Percentiles rank a stretch among this genome's conserved stretches.
phyloP scores from a whole-genome alignment of 1,284 basidiomycete genomes.

The Phellopilus nigrolimitatus region DNA sequence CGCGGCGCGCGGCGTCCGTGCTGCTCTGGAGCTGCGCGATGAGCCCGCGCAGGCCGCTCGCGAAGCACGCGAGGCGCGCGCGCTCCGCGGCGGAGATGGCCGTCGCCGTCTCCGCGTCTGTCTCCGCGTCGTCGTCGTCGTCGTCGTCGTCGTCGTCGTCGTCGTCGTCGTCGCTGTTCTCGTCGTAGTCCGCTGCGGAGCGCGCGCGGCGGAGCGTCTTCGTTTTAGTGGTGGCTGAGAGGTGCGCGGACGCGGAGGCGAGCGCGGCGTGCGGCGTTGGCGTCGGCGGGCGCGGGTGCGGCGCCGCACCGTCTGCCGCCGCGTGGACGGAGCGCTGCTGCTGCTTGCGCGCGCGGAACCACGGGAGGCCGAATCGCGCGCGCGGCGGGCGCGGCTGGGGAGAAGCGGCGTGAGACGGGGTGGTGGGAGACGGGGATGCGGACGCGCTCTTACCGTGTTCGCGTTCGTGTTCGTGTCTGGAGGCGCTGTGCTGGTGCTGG shows the following conservation, averaged over 20 bases:
- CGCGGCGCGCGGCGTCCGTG: neutral
- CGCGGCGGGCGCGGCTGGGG: too few relatives aligned
- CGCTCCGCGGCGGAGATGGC: too few relatives aligned
- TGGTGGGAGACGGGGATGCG: too few relatives aligned
- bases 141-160: neutral
- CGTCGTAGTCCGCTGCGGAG: neutral
- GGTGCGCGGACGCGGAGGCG: neutral
- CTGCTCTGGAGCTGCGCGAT: slow-evolving; percentile 5
- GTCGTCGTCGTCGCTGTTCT: neutral
- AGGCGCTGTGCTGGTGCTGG: neutral
- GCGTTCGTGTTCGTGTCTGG: too few relatives aligned
- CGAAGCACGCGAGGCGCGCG: neutral
- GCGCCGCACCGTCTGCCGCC: neutral
- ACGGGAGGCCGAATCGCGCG: neutral
- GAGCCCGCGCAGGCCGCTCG: slow-evolving; percentile 3
- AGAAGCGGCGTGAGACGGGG: neutral
- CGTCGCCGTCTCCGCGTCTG: too few relatives aligned
- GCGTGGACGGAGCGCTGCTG: too few relatives aligned
- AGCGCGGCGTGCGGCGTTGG: slow-evolving; percentile 1
- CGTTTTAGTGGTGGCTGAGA: neutral
- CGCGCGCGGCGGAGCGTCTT: neutral
- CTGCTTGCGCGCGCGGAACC: neutral
- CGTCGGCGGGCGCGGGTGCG: slow-evolving; percentile 1
- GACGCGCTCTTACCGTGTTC: too few relatives aligned
- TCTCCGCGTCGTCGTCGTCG: neutral